phyloP scores from a whole-genome alignment of 352 stramenopile genomes.

The Thraustochytrium sp. region DNA sequence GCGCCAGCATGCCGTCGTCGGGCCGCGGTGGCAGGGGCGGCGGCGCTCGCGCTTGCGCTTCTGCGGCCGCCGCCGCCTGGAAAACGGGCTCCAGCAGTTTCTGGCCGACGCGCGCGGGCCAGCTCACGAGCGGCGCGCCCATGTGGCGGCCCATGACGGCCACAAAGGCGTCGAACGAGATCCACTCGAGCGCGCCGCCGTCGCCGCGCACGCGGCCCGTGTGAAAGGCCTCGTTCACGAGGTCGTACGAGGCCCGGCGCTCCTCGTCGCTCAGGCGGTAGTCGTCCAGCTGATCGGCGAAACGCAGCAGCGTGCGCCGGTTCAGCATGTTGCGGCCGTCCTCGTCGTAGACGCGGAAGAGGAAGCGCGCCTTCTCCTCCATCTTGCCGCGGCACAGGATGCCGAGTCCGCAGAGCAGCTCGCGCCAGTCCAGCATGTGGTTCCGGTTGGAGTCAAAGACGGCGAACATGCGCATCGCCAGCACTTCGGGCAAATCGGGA shows the following conservation, averaged over 20 bases:
- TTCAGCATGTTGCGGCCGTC: not conserved
- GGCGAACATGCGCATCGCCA: not conserved
- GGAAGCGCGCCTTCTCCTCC: conserved; percentile 3
- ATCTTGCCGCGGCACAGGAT: not conserved
- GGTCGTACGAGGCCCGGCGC: not conserved
- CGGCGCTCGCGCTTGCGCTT: not conserved
- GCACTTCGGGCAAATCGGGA: not conserved
- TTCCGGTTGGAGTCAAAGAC: conserved; percentile 24
- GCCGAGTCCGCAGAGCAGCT: conserved; percentile 18
- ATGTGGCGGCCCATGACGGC: not conserved
- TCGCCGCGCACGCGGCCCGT: not conserved
- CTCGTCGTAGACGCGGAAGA: conserved; percentile 23
- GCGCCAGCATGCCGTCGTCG: not conserved
- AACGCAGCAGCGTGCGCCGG: not conserved
- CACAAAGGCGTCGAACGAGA: not conserved
- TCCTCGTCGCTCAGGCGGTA: not conserved
- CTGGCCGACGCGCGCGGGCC: not conserved
- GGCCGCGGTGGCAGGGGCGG: not conserved
- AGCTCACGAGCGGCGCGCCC: conserved; percentile 17
- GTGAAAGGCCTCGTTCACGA: conserved; percentile 19
- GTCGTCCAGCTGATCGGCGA: not conserved
- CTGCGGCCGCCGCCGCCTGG: not conserved
- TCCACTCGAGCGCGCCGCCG: no score
- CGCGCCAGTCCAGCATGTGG: not conserved
- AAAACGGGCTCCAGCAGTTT: not conserved